These are phyloP conservation scores for Vigna angularis DNA, from an alignment of 306 rosid genomes.

Conservation along the genomic window DNA sequence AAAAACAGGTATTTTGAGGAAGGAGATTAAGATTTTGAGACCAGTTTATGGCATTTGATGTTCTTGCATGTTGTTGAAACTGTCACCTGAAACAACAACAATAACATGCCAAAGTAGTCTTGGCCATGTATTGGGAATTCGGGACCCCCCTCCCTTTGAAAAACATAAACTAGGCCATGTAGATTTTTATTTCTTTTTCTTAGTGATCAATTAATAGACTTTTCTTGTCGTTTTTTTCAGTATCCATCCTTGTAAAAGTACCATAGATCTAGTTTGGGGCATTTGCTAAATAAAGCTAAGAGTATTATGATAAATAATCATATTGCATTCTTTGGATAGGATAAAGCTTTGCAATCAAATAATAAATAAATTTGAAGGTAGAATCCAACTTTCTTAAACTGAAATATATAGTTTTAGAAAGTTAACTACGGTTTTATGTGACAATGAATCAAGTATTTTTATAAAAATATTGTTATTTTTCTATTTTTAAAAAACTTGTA, in stretches of 20 bases:
- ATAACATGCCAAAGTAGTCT: slow-evolving; percentile 37
- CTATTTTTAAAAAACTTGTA: too few relatives aligned
- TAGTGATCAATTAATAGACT: slow-evolving; percentile 7
- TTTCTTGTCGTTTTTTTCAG: slow-evolving; percentile 41
- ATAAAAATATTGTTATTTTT: too few relatives aligned
- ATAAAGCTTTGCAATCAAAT: too few relatives aligned
- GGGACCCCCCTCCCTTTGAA: not conserved
- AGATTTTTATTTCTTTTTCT: slow-evolving; percentile 18
- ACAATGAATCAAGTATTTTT: too few relatives aligned
- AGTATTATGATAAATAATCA: slow-evolving; percentile 10
- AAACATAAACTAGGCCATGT: slow-evolving; percentile 14
- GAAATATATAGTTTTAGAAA: too few relatives aligned
- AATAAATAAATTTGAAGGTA: too few relatives aligned
- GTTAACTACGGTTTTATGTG: too few relatives aligned
- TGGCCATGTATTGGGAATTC: slow-evolving; percentile 24
- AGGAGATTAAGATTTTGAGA: slow-evolving; percentile 5
- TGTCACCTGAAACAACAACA: slow-evolving; percentile 38
- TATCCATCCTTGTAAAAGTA: slow-evolving; percentile 11
- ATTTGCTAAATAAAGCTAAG: slow-evolving; percentile 34
- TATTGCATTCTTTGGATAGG: not conserved
- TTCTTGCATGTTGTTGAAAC: slow-evolving; percentile 30
- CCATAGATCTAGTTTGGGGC: slow-evolving; percentile 12
- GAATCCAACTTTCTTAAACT: too few relatives aligned
- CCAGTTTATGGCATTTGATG: slow-evolving; percentile 36
- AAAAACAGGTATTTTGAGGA: slow-evolving; percentile 29